Evolutionary conservation across 2,329 filamentous ascomycete genomes (phyloP), one percentile per base, ranked within the genome.

Genomic region (Ilyonectria mors-panacis): DNA sequence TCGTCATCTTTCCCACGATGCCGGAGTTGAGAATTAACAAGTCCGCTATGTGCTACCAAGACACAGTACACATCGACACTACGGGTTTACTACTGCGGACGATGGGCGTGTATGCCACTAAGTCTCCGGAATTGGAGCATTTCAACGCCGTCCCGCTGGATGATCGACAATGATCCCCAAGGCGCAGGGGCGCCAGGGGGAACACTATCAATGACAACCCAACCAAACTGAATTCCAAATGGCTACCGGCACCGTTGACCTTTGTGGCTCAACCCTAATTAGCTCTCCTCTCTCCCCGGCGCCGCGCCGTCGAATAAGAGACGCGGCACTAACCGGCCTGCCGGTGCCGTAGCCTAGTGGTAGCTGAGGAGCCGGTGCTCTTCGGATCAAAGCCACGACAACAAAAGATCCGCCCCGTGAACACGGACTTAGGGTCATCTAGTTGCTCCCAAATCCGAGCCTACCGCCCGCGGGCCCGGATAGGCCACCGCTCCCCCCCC

Each of bases 361-460:
- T 62, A 55, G 59, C 50, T 54, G 33, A n/a, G n/a, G 26, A 28
- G 48, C 59, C 50, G 51, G n/a, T 12, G 15, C n/a, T 39, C 21
- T 45, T 28, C 48, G 47, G 47, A 26, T 17, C 28, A 35, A 62
- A 55, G 39, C 59, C 39, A 55, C 50, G 8, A 5, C 44, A 30
- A 30, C 50, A 62, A 62, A 61, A 45, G 50, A 35, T 45, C 59
- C 59, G 28, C 21, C 50, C 39, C 21, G 50, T 47, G 37, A 51
- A 33, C 17, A 51, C 48, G 59, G 59, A 55, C 28, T 54, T 44
- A 44, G 39, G 37, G 33, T 45, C 44, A 15, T 21, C 17, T 17
- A 50, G 10, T 30, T 33, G 21, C 23, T 45, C 35, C 45, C 26
- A 53, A 37, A 19, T 39, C 56, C 58, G 58, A 53, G 15, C 13